Conservation (phyloP, 1,284 basidiomycete genomes). For the Waitea zeae region DNA sequence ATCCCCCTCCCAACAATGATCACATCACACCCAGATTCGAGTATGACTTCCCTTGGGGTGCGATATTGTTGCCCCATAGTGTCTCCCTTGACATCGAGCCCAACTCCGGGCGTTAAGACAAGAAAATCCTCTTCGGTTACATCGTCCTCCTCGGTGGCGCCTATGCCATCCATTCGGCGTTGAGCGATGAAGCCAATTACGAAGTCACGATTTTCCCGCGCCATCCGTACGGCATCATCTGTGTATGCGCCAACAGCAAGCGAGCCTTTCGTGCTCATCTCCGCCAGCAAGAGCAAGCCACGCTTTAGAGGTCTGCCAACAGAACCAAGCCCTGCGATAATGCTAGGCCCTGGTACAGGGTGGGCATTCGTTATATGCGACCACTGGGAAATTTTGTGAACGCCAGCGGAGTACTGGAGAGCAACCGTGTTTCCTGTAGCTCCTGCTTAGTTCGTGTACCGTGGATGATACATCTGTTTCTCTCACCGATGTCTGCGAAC, state of each 20-base stretch:
- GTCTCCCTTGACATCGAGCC: constrained; percentile 72
- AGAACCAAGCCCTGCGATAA: constrained; percentile 76
- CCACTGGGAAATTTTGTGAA: constrained; percentile 93
- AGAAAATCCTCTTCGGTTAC: constrained; percentile 62
- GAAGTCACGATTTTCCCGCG: constrained; percentile 64
- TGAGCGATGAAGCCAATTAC: constrained; percentile 95
- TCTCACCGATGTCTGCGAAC: constrained; percentile 93
- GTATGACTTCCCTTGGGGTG: constrained; percentile 76
- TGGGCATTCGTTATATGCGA: constrained; percentile 97
- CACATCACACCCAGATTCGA: constrained; percentile 82
- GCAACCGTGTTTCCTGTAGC: constrained; percentile 90
- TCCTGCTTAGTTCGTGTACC: not conserved
- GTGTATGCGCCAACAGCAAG: constrained; percentile 82
- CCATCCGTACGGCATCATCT: constrained; percentile 75
- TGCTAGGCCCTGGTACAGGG: constrained; percentile 84
- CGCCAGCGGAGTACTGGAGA: constrained; percentile 86
- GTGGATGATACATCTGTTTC: not conserved
- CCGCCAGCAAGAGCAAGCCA: constrained; percentile 83
- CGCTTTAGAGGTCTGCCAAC: constrained; percentile 77
- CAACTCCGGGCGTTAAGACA: constrained; percentile 87
- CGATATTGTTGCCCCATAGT: constrained; percentile 93
- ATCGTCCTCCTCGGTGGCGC: constrained; percentile 14
- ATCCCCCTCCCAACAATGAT: constrained; percentile 97
- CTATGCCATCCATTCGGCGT: constrained; percentile 59
- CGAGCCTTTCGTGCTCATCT: constrained; percentile 89